Evolutionary conservation across 1,284 basidiomycete species (phyloP).

Genomic region (Retiboletus fuscus): DNA sequence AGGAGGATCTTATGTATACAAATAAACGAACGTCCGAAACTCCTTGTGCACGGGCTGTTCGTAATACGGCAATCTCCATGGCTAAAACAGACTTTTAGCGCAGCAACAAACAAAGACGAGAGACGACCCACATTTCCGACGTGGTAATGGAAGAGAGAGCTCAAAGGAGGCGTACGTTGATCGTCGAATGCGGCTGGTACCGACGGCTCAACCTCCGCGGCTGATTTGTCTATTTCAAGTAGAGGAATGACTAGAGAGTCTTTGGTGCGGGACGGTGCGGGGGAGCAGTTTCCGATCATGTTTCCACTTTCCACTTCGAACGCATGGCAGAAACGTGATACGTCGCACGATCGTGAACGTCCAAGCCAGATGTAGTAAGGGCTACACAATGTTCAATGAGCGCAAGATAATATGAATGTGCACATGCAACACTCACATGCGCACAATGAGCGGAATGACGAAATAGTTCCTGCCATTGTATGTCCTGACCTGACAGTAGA

Average conservation of each 20-base stretch:
- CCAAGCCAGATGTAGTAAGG: slow-evolving; percentile 86
- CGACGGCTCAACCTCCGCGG: slow-evolving; percentile 41
- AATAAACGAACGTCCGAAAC: slow-evolving; percentile 83
- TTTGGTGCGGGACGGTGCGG: slow-evolving; percentile 50
- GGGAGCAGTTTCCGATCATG: slow-evolving; percentile 64
- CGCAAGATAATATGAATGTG: neutral
- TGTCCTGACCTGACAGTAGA: slow-evolving; percentile 60
- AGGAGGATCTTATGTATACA: too few relatives aligned
- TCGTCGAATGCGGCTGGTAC: slow-evolving; percentile 49
- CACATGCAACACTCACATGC: slow-evolving; percentile 59
- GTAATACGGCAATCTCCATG: slow-evolving; percentile 83
- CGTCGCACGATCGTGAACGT: slow-evolving; percentile 73
- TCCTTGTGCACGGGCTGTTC: slow-evolving; percentile 80
- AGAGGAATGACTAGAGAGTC: slow-evolving; percentile 51
- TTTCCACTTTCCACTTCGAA: slow-evolving; percentile 83
- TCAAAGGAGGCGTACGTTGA: slow-evolving; percentile 70
- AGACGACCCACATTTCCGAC: slow-evolving; percentile 60
- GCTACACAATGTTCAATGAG: slow-evolving; percentile 47
- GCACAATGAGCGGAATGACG: slow-evolving; percentile 74
- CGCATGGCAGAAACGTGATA: slow-evolving; percentile 68
- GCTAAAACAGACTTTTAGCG: slow-evolving; percentile 49
- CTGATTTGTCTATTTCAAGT: slow-evolving; percentile 58
- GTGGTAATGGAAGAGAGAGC: slow-evolving; percentile 85
- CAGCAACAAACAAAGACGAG: neutral
- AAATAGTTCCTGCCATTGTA: slow-evolving; percentile 84